Percentiles rank a stretch among this genome's conserved stretches.
phyloP scores from a whole-genome alignment of 2,329 filamentous ascomycete genomes.

The Exophiala phaeomuriformis region DNA sequence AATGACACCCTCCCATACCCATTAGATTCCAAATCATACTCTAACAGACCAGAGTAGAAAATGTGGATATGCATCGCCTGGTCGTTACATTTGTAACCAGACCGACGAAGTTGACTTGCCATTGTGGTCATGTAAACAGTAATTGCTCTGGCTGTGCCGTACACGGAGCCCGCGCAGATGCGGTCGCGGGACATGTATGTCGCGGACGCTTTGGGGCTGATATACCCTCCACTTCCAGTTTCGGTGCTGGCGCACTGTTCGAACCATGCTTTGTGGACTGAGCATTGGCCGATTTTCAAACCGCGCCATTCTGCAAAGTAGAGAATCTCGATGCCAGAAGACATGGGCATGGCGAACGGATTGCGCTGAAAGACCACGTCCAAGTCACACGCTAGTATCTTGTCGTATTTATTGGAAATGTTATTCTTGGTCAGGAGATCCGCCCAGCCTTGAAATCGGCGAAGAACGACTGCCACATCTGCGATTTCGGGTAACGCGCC shows the following conservation, averaged over 20 bases:
- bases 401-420: not conserved
- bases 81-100: conserved; percentile 3
- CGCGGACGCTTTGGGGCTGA: not conserved
- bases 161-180: conserved; percentile 6
- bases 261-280: conserved; percentile 8
- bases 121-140: conserved; percentile 7
- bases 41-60: conserved; percentile 8
- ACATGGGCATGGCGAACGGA: conserved; percentile 7
- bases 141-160: conserved; percentile 7
- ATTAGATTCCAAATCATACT: not conserved
- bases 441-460: conserved; percentile 7
- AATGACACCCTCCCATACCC: not conserved
- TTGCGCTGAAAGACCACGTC: conserved; percentile 12
- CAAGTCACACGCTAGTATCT: conserved; percentile 4
- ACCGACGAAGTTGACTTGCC: conserved; percentile 1
- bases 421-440: not conserved
- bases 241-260: conserved; percentile 3
- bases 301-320: conserved; percentile 13
- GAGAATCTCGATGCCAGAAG: conserved; percentile 2
- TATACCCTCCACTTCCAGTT: not conserved
- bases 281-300: conserved; percentile 10
- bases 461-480: conserved; percentile 30
- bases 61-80: conserved; percentile 14
- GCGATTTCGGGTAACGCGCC: conserved; percentile 45
- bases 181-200: conserved; percentile 4